Percentiles rank a stretch among this genome's conserved stretches.
Conservation (phyloP, 441 rosid species). For the Eruca vesicaria region DNA sequence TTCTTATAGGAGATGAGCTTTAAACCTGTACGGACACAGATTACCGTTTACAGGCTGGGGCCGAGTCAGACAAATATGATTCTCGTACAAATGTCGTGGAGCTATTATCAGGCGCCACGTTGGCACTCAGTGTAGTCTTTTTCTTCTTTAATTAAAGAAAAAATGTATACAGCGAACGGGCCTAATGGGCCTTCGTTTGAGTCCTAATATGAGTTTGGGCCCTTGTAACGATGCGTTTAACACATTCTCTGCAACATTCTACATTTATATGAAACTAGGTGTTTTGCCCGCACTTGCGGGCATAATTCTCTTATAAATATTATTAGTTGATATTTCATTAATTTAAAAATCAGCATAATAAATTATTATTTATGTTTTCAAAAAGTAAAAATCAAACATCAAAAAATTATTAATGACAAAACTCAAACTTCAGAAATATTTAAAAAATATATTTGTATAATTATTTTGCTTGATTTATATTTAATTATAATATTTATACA, state of each 20-base stretch:
- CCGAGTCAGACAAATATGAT: constrained; percentile 30
- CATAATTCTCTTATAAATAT: no score
- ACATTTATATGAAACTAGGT: constrained; percentile 29
- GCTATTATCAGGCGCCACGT: constrained; percentile 13
- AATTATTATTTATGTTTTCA: no score
- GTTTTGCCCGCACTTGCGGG: no score
- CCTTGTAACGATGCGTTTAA: background rate
- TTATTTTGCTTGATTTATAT: no score
- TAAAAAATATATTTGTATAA: no score
- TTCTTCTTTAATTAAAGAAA: background rate
- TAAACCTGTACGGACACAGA: constrained; percentile 16
- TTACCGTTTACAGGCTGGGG: constrained; percentile 33
- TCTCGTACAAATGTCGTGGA: constrained; percentile 31
- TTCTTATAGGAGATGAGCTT: background rate
- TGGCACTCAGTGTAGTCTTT: background rate
- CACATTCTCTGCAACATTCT: constrained; percentile 24
- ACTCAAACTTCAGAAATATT: no score
- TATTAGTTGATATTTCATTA: no score
- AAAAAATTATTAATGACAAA: no score
- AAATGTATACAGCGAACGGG: background rate
- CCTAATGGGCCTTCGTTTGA: background rate
- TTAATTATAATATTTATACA: no score
- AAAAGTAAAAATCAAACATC: no score
- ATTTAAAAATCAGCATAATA: no score
- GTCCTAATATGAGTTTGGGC: background rate